Evolutionary conservation across 768 basidiomycete species (phyloP).

Genomic region (Dacryopinax spathularia): DNA sequence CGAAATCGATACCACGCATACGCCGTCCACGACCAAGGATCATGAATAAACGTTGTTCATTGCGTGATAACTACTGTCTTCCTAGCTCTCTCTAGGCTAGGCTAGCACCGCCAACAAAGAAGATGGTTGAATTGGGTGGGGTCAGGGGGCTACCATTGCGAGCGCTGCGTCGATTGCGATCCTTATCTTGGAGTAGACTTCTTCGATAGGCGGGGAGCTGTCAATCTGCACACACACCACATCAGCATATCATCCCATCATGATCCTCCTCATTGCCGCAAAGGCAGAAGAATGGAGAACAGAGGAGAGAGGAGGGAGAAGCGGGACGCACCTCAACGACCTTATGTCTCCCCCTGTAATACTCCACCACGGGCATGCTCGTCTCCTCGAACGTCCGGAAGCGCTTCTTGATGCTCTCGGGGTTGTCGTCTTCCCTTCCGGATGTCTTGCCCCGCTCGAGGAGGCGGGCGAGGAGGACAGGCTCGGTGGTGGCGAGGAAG

Average conservation of each 20-base stretch:
- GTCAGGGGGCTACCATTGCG: constrained; percentile 17
- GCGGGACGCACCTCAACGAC: constrained; percentile 57
- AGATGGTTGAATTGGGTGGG: too few species aligned
- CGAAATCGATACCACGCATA: too few species aligned
- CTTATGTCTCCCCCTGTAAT: constrained; percentile 53
- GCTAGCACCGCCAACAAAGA: too few species aligned
- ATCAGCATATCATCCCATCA: too few species aligned
- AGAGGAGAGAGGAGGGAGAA: background rate
- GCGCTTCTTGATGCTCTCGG: constrained; percentile 89
- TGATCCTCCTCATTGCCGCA: background rate
- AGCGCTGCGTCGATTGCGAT: constrained; percentile 40
- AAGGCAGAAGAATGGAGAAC: background rate
- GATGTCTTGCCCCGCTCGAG: constrained; percentile 85
- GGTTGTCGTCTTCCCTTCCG: constrained; percentile 91
- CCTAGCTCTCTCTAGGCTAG: too few species aligned
- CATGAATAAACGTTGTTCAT: too few species aligned
- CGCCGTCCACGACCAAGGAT: too few species aligned
- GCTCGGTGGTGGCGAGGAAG: constrained; percentile 76
- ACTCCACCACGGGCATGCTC: constrained; percentile 85
- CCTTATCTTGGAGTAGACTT: constrained; percentile 51
- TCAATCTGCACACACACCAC: constrained; percentile 38
- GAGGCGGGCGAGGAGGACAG: constrained; percentile 73
- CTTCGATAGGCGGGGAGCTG: constrained; percentile 50
- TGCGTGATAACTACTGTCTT: too few species aligned
- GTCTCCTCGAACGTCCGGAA: constrained; percentile 68